Evolutionary conservation across 495 filamentous ascomycete genomes (phyloP).

Genomic region (Podospora tetraspora): DNA sequence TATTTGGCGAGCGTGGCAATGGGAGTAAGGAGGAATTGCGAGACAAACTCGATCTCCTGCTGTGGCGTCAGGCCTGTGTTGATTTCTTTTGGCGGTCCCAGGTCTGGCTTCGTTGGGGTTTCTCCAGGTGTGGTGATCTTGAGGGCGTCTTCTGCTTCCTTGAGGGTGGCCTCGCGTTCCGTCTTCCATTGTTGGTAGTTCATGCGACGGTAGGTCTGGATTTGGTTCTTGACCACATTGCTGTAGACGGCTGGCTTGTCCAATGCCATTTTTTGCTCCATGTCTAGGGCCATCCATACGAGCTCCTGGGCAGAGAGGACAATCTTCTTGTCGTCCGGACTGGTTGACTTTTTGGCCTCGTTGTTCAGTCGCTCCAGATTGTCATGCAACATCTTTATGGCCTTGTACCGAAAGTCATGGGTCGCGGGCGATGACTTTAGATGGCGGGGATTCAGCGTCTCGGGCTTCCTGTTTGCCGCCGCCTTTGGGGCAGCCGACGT

Average conservation of each 20-base stretch:
- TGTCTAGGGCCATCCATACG: conserved; percentile 71
- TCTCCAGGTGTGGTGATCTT: conserved; percentile 11
- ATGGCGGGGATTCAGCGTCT: conserved; percentile 75
- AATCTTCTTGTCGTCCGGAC: conserved; percentile 39
- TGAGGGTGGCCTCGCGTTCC: conserved; percentile 29
- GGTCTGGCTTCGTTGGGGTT: conserved; percentile 20
- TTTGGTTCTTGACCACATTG: conserved; percentile 74
- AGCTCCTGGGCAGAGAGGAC: conserved; percentile 63
- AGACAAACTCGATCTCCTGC: conserved; percentile 64
- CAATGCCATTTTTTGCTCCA: conserved; percentile 72
- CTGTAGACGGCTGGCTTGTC: conserved; percentile 64
- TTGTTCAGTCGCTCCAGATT: conserved; percentile 69
- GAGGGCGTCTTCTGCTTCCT: conserved; percentile 27
- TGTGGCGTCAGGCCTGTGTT: conserved; percentile 60
- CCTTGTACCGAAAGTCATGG: conserved; percentile 60
- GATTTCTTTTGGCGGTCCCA: conserved; percentile 41
- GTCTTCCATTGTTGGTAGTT: conserved; percentile 59
- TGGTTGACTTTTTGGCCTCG: conserved; percentile 50
- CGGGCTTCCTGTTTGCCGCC: conserved; percentile 31
- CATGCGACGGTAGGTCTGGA: conserved; percentile 70
- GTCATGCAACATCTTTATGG: conserved; percentile 68
- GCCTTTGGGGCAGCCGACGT: conserved; percentile 8
- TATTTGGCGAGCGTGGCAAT: conserved; percentile 54
- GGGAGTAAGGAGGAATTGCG: conserved; percentile 50
- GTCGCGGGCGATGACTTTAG: conserved; percentile 64